These are phyloP conservation scores for Juncus inflexus DNA, from an alignment of 176 grass and related monocot species.

Conservation along the genomic window DNA sequence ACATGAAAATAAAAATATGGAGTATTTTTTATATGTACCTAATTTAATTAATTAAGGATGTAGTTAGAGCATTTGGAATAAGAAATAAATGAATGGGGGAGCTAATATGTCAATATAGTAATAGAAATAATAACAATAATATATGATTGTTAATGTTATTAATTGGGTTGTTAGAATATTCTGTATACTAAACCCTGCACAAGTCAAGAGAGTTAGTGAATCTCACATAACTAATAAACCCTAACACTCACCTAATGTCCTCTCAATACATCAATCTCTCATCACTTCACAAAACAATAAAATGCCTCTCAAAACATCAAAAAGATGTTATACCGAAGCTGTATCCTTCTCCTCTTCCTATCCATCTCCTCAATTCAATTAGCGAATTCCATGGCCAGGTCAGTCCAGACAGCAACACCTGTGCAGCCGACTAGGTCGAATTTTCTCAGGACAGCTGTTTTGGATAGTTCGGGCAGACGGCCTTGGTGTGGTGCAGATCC, in stretches of 20 bases:
- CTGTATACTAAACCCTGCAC: conserved; percentile 13
- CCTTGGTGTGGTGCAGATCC: conserved; percentile 20
- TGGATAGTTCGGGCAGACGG: neutral
- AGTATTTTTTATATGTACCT: too few relatives aligned
- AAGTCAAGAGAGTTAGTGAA: conserved; percentile 7
- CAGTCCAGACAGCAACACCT: neutral
- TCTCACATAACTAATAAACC: neutral
- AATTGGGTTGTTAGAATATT: conserved; percentile 7
- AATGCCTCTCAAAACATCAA: neutral
- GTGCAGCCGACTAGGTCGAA: neutral
- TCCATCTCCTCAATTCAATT: conserved; percentile 2
- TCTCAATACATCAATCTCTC: conserved; percentile 14
- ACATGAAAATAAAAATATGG: too few relatives aligned
- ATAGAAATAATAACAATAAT: too few relatives aligned
- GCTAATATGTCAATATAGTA: too few relatives aligned
- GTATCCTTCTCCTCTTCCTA: conserved; percentile 13
- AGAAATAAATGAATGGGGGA: too few relatives aligned
- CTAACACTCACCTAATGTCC: neutral
- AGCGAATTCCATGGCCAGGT: neutral
- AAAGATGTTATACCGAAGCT: neutral
- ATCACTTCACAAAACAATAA: conserved; percentile 7
- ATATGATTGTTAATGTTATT: too few relatives aligned
- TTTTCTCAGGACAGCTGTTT: conserved; percentile 12
- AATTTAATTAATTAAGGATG: too few relatives aligned
- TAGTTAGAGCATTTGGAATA: too few relatives aligned